These are phyloP conservation scores for Vitis rupestris DNA, from an alignment of 164 flowering plant genomes.

Conservation along the genomic window DNA sequence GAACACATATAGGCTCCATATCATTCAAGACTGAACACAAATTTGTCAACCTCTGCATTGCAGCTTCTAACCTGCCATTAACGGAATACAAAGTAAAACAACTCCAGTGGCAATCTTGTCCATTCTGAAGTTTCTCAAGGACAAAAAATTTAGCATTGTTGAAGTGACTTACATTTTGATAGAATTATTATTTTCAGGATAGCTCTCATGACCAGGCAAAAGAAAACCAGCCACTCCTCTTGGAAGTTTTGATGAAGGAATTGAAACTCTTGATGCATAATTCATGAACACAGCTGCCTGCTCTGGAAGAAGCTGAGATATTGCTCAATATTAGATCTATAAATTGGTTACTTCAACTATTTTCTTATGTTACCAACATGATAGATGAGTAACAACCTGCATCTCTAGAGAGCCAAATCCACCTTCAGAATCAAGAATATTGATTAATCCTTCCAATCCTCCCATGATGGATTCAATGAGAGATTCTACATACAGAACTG, in stretches of 20 bases:
- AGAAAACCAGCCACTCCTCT: conserved; percentile 54
- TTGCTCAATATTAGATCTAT: conserved; percentile 23
- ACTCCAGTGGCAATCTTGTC: background rate
- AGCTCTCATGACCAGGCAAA: conserved; percentile 94
- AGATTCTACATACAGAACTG: conserved; percentile 93
- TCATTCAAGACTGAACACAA: conserved; percentile 93
- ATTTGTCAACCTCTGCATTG: conserved; percentile 94
- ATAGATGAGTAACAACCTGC: conserved; percentile 57
- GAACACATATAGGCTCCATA: conserved; percentile 98
- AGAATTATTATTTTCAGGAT: conserved; percentile 79
- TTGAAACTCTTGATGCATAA: conserved; percentile 64
- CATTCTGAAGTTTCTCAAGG: background rate
- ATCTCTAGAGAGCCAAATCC: conserved; percentile 92
- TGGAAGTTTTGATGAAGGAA: conserved; percentile 68
- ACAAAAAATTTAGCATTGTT: conserved; percentile 2
- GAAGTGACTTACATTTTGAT: conserved; percentile 70
- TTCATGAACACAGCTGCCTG: conserved; percentile 90
- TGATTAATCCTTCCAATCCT: conserved; percentile 93
- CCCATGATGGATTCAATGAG: conserved; percentile 99
- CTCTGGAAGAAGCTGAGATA: conserved; percentile 92
- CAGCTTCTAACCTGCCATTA: conserved; percentile 94
- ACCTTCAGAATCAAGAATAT: conserved; percentile 97
- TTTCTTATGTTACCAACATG: conserved; percentile 2
- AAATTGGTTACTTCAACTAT: background rate
- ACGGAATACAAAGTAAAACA: conserved; percentile 5